Base-by-base conservation (phyloP, 2,329 filamentous ascomycete genomes). In the Emergomyces africanus region DNA sequence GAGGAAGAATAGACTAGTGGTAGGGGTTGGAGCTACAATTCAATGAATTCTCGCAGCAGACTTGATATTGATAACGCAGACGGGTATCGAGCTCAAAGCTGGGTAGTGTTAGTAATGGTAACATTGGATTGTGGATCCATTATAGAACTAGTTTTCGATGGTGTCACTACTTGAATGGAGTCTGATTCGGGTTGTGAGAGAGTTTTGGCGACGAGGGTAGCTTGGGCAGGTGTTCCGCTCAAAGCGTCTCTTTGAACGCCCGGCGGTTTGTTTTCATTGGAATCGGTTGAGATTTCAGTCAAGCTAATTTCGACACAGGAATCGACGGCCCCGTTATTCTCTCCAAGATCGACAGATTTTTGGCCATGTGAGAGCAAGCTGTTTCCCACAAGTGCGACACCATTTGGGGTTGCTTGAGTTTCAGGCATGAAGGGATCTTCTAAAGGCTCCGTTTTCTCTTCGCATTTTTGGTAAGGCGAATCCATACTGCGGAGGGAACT, bases 71-170 rank as follows among this genome's bases (percentile, higher is more conserved):
- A 33, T 51, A 33, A 35, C 28, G 8, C 15, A 35, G 8, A 4
- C n/a, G 8, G 1, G 15, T 54, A 54, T n/a, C 9, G 37, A 10
- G n/a, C 30, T 54, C 33, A 54, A 39, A 54, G 30, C n/a, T 39
- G 33, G 4, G 50, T n/a, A 8, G n/a, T 54, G 28, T 39, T 54
- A 33, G 33, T 33, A 6, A 54, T 58, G 1, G 58, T 60, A 55
- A 61, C 58, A 20, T 61, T 61, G n/a, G 60, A 58, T 55, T 51
- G 57, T 30, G 60, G 60, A 41, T 61, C 60, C 20, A 53, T 15
- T 35, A 20, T 33, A 44, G 30, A 35, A 20, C 39, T 41, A 35
- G 20, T 23, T 18, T n/a, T 56, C 30, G 49, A 53, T 25, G 39
- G 41, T 50, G 30, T 35, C 6, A 42, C 23, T 46, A 48, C 37